Evolutionary conservation across 1,284 basidiomycete species (phyloP), one percentile per base, ranked within the genome.

Genomic region (Naganishia cerealis): DNA sequence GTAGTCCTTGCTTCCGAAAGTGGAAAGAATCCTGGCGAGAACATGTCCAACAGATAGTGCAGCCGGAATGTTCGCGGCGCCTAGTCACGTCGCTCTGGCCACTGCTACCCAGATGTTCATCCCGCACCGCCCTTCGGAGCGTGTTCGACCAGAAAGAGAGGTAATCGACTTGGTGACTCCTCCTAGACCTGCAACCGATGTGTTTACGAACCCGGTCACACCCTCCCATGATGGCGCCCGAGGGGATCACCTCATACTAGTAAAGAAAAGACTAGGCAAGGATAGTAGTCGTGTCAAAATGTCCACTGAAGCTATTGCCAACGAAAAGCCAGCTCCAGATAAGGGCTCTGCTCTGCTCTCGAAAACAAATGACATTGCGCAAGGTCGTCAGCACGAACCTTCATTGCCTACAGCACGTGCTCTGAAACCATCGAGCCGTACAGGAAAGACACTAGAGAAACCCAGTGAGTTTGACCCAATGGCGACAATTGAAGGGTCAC

Each of bases 231-330:
- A 29, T n/a, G 16, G 38, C 29, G 42, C 15, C 29, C 33, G 46
- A 66, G 46, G 24, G n/a, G 24, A 21, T 24, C 10, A 39, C 18
- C 55, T 48, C 21, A 12, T 57, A 26, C 12, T 58, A 1, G 39
- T 33, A 16, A 58, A 57, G 43, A 48, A 54, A 21, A 58, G 57
- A 9, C 18, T 57, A 10, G 56, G 56, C 10, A 57, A 42, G 12
- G 65, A 66, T 55, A 66, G 56, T 24, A 66, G 56, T 42, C 42
- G 56, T 2, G 56, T 53, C 24, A 40, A 63, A 3, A 43, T 63
- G 46, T 50, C 46, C 15, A 9, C 24, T n/a, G 21, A 50, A 13
- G 15, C 2, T 9, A 21, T 50, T 13, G 24, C n/a, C n/a, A 50
- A 21, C 8, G 21, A 21, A 24, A 50, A 21, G 46, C n/a, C 46